phyloP scores from a whole-genome alignment of 2,329 filamentous ascomycete genomes.

The Cladophialophora chaetospira region DNA sequence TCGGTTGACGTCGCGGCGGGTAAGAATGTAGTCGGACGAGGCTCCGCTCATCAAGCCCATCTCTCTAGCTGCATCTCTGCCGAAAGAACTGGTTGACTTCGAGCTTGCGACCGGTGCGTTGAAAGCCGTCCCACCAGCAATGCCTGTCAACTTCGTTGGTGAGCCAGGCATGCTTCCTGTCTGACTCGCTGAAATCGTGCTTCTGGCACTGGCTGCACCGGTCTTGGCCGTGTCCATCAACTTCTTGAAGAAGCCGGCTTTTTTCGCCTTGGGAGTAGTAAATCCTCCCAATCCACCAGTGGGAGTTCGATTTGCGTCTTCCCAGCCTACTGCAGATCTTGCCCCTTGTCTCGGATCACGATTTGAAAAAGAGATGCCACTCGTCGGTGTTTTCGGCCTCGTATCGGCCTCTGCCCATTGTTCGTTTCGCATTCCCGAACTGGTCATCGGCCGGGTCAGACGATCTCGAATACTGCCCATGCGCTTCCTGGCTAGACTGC shows the following conservation, averaged over 20 bases:
- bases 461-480: constrained; percentile 36
- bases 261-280: constrained; percentile 71
- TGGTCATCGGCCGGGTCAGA: constrained; percentile 48
- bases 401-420: constrained; percentile 36
- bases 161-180: constrained; percentile 45
- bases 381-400: constrained; percentile 60
- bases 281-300: constrained; percentile 76
- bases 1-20: constrained; percentile 90
- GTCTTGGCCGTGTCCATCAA: constrained; percentile 94
- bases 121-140: constrained; percentile 53
- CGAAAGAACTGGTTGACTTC: constrained; percentile 37
- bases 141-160: constrained; percentile 57
- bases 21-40: constrained; percentile 88
- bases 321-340: constrained; percentile 67
- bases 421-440: constrained; percentile 43
- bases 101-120: constrained; percentile 35
- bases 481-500: constrained; percentile 77
- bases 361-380: constrained; percentile 84
- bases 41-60: constrained; percentile 63
- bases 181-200: constrained; percentile 72
- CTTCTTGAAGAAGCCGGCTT: constrained; percentile 91
- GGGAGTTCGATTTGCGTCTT: constrained; percentile 45
- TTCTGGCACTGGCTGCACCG: constrained; percentile 83
- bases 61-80: constrained; percentile 63
- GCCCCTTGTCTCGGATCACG: constrained; percentile 65